Percentiles rank a stretch among this genome's conserved stretches.
Evolutionary conservation across 1,139 yeast genomes (phyloP).

Genomic region (Zygosaccharomyces sapae): DNA sequence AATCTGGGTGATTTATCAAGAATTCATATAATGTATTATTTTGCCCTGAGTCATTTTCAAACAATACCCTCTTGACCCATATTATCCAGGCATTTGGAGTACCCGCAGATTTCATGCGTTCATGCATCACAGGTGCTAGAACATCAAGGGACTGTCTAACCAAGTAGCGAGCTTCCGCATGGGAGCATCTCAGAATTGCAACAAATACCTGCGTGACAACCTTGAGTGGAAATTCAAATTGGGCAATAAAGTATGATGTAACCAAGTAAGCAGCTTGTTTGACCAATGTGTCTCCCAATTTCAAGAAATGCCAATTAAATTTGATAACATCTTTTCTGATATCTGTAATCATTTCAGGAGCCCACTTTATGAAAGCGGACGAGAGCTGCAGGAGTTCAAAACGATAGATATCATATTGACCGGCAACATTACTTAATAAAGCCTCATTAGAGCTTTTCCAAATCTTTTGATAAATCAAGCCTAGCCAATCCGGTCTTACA

Average conservation of each 20-base stretch:
- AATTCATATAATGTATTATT: constrained; percentile 74
- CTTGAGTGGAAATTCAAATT: constrained; percentile 84
- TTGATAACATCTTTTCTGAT: constrained; percentile 82
- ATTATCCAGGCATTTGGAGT: constrained; percentile 80
- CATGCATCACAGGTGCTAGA: constrained; percentile 83
- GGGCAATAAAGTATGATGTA: constrained; percentile 79
- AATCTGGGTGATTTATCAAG: constrained; percentile 77
- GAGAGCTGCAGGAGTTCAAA: constrained; percentile 80
- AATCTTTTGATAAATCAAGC: constrained; percentile 53
- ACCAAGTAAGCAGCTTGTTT: constrained; percentile 93
- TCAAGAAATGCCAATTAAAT: constrained; percentile 91
- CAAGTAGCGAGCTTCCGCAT: constrained; percentile 75
- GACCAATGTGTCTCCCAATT: constrained; percentile 81
- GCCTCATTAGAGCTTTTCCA: constrained; percentile 67
- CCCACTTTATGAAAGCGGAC: constrained; percentile 66
- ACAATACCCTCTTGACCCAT: constrained; percentile 89
- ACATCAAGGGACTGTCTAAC: constrained; percentile 86
- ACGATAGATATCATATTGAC: constrained; percentile 69
- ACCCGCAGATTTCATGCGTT: constrained; percentile 55
- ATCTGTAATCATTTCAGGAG: constrained; percentile 57
- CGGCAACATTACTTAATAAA: constrained; percentile 52
- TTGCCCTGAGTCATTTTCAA: constrained; percentile 85
- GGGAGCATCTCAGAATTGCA: constrained; percentile 80
- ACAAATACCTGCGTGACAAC: constrained; percentile 90
- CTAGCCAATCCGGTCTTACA: constrained; percentile 56